Evolutionary conservation across 768 basidiomycete species (phyloP).

Genomic region (Terana coerulea): DNA sequence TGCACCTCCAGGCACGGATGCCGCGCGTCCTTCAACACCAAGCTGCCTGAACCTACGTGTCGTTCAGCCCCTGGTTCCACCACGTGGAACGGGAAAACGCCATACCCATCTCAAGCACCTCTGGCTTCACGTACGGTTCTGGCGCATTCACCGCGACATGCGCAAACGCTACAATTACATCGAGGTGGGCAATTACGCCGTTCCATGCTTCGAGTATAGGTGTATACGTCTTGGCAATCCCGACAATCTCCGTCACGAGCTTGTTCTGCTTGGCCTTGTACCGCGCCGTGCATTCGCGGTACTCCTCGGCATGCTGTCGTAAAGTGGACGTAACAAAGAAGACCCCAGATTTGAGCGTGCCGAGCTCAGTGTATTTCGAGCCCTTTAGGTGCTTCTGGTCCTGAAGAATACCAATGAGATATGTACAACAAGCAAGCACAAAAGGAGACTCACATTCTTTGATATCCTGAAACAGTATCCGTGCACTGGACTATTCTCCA

Average conservation of each 20-base stretch:
- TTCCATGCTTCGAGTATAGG: slow-evolving; percentile 85
- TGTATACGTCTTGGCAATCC: slow-evolving; percentile 91
- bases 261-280: slow-evolving; percentile 77
- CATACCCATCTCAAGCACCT: slow-evolving; percentile 69
- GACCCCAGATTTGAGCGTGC: slow-evolving; percentile 80
- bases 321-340: slow-evolving; percentile 83
- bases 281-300: slow-evolving; percentile 56
- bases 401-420: slow-evolving; percentile 35
- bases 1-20: slow-evolving; percentile 98
- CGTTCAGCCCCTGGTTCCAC: background rate
- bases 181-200: slow-evolving; percentile 80
- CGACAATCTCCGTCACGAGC: slow-evolving; percentile 90
- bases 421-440: background rate
- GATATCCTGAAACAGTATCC: slow-evolving; percentile 93
- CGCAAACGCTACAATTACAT: slow-evolving; percentile 80
- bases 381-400: slow-evolving; percentile 63
- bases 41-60: slow-evolving; percentile 75
- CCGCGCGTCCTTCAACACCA: slow-evolving; percentile 80
- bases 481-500: slow-evolving; percentile 86
- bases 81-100: background rate
- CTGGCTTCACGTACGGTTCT: slow-evolving; percentile 85
- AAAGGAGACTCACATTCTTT: slow-evolving; percentile 62
- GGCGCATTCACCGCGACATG: slow-evolving; percentile 88
- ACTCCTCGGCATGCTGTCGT: slow-evolving; percentile 69
- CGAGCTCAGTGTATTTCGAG: slow-evolving; percentile 78